Evolutionary conservation across 495 filamentous ascomycete genomes (phyloP).

Genomic region (Tricharina praecox): DNA sequence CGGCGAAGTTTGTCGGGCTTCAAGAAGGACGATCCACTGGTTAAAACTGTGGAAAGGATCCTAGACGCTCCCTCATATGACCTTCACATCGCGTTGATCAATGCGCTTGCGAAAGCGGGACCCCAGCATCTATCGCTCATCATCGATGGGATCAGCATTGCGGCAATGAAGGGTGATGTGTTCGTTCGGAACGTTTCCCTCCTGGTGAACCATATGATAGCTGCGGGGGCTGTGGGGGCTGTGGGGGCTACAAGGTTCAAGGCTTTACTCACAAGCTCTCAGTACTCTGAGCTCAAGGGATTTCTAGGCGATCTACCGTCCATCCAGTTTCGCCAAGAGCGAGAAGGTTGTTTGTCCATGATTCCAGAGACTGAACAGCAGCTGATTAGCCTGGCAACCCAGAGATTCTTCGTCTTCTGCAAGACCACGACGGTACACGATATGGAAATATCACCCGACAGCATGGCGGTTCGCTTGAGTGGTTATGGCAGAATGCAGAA

Average conservation of each 20-base stretch:
- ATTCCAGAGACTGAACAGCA: not conserved
- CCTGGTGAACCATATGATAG: not conserved
- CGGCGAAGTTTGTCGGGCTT: not conserved
- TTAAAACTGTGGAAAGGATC: not conserved
- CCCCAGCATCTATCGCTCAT: not conserved
- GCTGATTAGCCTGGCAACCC: not conserved
- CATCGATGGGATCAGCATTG: not conserved
- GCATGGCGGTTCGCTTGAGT: slow-evolving; percentile 3
- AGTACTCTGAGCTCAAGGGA: not conserved
- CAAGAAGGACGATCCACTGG: not conserved
- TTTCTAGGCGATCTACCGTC: not conserved
- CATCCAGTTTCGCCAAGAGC: slow-evolving; percentile 4
- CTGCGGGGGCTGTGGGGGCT: too few relatives aligned
- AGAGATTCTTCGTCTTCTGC: not conserved
- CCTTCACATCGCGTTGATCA: not conserved
- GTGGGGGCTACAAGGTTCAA: not conserved
- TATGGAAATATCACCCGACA: slow-evolving; percentile 5
- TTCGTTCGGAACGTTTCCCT: not conserved
- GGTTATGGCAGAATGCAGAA: slow-evolving; percentile 4
- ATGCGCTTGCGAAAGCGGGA: not conserved
- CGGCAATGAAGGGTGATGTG: not conserved
- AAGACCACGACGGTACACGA: slow-evolving; percentile 3
- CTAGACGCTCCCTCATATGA: not conserved
- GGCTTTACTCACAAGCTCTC: not conserved
- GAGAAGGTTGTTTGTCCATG: not conserved